A percentile compares a stretch with the other conserved stretches of the same genome.
These are phyloP conservation scores for Aspergillus transmontanensis DNA, from an alignment of 2,329 filamentous ascomycete genomes.

Conservation along the genomic window DNA sequence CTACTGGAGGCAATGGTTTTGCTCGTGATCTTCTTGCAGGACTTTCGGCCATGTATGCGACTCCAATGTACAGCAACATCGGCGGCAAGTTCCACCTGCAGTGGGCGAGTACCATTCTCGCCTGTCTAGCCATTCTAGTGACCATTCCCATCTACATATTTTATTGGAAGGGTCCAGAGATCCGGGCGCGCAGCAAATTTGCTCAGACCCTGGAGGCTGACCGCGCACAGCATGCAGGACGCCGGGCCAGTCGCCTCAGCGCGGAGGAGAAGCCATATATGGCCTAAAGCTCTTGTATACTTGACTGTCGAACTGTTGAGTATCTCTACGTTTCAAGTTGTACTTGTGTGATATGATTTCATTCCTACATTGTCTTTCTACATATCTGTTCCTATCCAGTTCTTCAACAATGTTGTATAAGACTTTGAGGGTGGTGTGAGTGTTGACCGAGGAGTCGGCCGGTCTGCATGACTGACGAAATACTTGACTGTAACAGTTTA, in stretches of 20 bases:
- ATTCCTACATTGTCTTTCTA: background rate
- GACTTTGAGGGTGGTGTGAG: background rate
- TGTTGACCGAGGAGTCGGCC: background rate
- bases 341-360: background rate
- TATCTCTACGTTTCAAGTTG: background rate
- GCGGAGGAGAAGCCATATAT: conserved; percentile 15
- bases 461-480: background rate
- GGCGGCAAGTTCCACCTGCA: conserved; percentile 49
- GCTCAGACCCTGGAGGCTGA: conserved; percentile 45
- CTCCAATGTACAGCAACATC: conserved; percentile 62
- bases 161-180: conserved; percentile 58
- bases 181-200: conserved; percentile 56
- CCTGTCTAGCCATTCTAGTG: conserved; percentile 53
- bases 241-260: conserved; percentile 21
- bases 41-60: conserved; percentile 68
- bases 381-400: background rate
- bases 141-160: conserved; percentile 58
- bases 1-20: conserved; percentile 76
- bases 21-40: conserved; percentile 73
- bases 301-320: background rate
- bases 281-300: background rate
- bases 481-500: background rate
- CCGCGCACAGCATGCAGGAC: conserved; percentile 19
- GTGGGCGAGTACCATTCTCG: conserved; percentile 58
- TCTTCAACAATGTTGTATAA: background rate